Base-by-base conservation (phyloP, 768 basidiomycete species). In the Tricholoma bakamatsutake region DNA sequence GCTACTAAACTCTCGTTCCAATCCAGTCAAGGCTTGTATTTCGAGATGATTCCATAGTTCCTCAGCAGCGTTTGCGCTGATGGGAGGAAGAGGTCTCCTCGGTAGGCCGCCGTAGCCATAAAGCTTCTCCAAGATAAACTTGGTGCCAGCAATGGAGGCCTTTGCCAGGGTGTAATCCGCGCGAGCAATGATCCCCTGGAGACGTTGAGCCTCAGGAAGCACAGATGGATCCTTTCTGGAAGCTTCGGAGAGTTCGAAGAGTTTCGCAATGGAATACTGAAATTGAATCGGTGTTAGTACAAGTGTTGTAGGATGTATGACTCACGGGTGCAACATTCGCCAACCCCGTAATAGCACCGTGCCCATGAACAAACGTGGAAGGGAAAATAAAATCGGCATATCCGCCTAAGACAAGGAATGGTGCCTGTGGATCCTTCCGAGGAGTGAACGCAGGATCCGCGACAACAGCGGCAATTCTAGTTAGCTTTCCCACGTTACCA, bases 341-440 rank as follows among this genome's bases (percentile, higher is more conserved):
- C 17, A 95, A 83, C 46, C 93, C 93, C 33, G 89, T 93, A 66
- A 96, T 96, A 48, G 90, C 92, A 47, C 94, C 94, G 62, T 94
- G 87, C 2, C 80, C 92, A 58, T 85, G 83, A 30, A 80, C 86
- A 64, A 83, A 84, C 2, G 80, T 68, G 5, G 90, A 82, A 3
- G 93, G 83, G 33, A 87, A 73, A 56, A 96, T 67, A 70, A 93
- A 92, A 73, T 97, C 94, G 57, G 80, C 76, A 69, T 82, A 97
- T 8, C 93, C 94, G 39, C 91, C 92, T 18, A 94, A 75, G 33
- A 93, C 90, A 48, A 93, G 73, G 77, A 97, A 96, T 15, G 86
- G 85, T 0, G 82, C 80, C 28, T 77, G 70, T 18, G 75, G 64
- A 64, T 83, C 81, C 72, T 82, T 85, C 66, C 90, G 85, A 43